Base-by-base conservation (phyloP, 768 basidiomycete genomes). In the Boletus huronensis region DNA sequence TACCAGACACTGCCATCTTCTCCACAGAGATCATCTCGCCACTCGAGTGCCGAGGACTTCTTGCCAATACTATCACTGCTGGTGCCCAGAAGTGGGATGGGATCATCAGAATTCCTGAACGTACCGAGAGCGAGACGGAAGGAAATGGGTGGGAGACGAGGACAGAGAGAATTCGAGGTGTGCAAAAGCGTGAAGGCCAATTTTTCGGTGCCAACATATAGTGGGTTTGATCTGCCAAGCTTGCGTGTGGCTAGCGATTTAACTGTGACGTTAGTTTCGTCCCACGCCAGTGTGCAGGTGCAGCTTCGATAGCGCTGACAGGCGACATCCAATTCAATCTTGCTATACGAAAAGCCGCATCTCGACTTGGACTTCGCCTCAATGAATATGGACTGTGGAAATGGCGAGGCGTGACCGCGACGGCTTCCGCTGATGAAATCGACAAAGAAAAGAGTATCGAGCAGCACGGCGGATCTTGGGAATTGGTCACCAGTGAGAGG, bases 331-430 rank as follows among this genome's bases (percentile, higher is more conserved):
- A 74, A 25, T 84, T 85, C 63, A 67, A 71, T 39, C 68, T 71
- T 46, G 69, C 77, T 39, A 55, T 81, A 2, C 73, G 74, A 31
- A 63, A 58, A 21, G 70, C 72, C 36, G 87, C 87, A 0, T 49
- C 61, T 6, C 71, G 69, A 41, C 60, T 74, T 3, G 80, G 79
- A 16, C 59, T 85, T 61, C 71, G 77, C 32, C 72, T 88, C 28
- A 79, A 85, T 58, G 82, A 84, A 58, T 80, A 74, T 57, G 87
- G 87, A 13, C 70, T 88, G 4, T 88, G 87, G 87, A 73, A 69
- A 47, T 85, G 83, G 82, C 70, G 68, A 38, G 52, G 26, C 4
- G 43, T 26, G 14, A 19, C 40, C 9, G 8, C 19, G 26, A 43
- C 38, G 14, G 3, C 44, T 6, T 19, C 35, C 2, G n/a, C 21